phyloP scores from a whole-genome alignment of 169 alveolate species.

The Cryptosporidium viatorum region DNA sequence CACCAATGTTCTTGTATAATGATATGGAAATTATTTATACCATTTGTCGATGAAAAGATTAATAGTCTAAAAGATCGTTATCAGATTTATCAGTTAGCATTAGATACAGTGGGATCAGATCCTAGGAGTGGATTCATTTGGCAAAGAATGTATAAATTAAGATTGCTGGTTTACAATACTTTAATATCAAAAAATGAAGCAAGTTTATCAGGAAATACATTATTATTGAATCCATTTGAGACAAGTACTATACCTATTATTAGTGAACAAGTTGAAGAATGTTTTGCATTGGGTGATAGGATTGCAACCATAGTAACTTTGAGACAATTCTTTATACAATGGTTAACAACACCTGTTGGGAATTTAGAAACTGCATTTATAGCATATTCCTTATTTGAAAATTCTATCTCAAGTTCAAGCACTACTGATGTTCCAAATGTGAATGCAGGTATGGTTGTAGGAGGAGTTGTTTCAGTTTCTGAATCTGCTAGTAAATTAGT shows the following conservation, averaged over 20 bases:
- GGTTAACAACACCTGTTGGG: slow-evolving; percentile 70
- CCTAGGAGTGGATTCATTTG: slow-evolving; percentile 71
- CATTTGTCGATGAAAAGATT: slow-evolving; percentile 35
- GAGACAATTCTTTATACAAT: slow-evolving; percentile 60
- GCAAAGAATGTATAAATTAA: slow-evolving; percentile 66
- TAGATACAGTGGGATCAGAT: slow-evolving; percentile 67
- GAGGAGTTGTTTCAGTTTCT: slow-evolving; percentile 18
- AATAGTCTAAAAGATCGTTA: slow-evolving; percentile 41
- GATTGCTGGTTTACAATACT: slow-evolving; percentile 61
- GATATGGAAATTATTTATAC: slow-evolving; percentile 60
- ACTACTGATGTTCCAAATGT: background rate
- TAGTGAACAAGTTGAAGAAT: slow-evolving; percentile 44
- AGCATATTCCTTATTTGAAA: slow-evolving; percentile 68
- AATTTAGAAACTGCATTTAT: slow-evolving; percentile 73
- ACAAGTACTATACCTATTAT: slow-evolving; percentile 57
- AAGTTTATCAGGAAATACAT: slow-evolving; percentile 33
- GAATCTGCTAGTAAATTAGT: slow-evolving; percentile 60
- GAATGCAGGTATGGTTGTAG: background rate
- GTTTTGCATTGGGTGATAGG: slow-evolving; percentile 41
- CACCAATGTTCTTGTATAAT: slow-evolving; percentile 70
- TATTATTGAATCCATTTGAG: slow-evolving; percentile 67
- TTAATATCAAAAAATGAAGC: slow-evolving; percentile 48
- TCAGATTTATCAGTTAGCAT: slow-evolving; percentile 50
- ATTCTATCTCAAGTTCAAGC: slow-evolving; percentile 43
- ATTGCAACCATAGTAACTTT: slow-evolving; percentile 65